phyloP scores from a whole-genome alignment of 139 green algal genomes.

The Edaphochlamys debaryana region DNA sequence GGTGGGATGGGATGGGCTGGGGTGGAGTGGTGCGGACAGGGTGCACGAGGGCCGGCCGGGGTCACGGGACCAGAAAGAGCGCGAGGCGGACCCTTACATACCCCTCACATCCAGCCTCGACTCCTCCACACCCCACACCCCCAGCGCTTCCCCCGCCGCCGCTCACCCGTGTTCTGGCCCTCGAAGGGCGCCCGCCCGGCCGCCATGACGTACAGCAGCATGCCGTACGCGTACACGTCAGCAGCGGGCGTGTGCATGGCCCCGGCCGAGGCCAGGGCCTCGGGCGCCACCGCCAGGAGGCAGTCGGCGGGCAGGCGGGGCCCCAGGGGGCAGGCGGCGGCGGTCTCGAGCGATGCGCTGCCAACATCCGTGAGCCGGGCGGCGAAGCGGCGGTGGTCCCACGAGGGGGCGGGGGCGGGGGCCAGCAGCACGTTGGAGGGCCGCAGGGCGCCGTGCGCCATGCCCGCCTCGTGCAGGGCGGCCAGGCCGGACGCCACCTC shows the following conservation, averaged over 20 bases:
- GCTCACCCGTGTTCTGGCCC: neutral
- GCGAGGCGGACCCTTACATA: too few species aligned
- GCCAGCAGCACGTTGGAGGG: conserved; percentile 18
- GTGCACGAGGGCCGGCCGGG: too few species aligned
- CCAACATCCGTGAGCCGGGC: neutral
- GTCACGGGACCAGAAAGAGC: too few species aligned
- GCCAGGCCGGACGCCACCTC: conserved; percentile 34
- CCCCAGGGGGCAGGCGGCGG: neutral
- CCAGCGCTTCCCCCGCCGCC: too few species aligned
- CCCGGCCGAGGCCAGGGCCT: neutral
- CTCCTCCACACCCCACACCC: too few species aligned
- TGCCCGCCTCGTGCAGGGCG: conserved; percentile 66
- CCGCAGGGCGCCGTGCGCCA: conserved; percentile 1
- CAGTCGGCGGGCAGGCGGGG: neutral
- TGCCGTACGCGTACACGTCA: conserved; percentile 19
- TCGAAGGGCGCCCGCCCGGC: conserved; percentile 5
- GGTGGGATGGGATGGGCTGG: too few species aligned
- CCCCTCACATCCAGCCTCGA: too few species aligned
- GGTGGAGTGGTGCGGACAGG: too few species aligned
- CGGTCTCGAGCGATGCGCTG: neutral
- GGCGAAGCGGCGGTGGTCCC: conserved; percentile 12
- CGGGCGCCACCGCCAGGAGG: neutral
- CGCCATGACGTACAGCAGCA: conserved; percentile 32
- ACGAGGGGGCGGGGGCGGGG: neutral
- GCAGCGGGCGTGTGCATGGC: neutral